Base-by-base conservation (phyloP, 1,284 basidiomycete species). In the Neonothopanus nambi region DNA sequence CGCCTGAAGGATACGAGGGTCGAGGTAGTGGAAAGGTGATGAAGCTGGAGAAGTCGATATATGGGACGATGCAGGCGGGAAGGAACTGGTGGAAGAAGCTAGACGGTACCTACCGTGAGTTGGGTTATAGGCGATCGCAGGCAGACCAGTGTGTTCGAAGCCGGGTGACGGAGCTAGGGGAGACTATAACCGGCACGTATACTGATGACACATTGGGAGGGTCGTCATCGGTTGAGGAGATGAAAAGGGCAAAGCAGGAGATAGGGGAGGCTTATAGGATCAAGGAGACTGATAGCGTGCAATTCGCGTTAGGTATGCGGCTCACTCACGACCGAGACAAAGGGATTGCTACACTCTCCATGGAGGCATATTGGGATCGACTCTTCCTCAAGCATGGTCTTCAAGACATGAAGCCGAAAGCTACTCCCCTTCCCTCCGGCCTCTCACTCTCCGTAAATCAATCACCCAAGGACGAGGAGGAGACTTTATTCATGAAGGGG, bases 51-150 rank as follows among this genome's bases (percentile, higher is more conserved):
- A 68, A 69, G 46, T 54, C 64, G 7, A 23, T 73, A 1, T 74
- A 72, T 62, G 64, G 68, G 2, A 59, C 69, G 0, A 67, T 67
- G 44, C 67, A 73, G 55, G 63, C 63, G 8, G 62, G 60, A 23
- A 55, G 59, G 13, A 39, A 55, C 3, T 72, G 69, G 68, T 52
- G 65, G 36, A 49, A 56, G 37, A 64, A 61, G 26, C 52, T 71
- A 0, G 38, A 63, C 24, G 15, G 42, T 2, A 49, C 37, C 3
- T 50, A 40, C 24, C n/a, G n/a, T n/a, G n/a, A n/a, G n/a, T n/a
- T n/a, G n/a, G n/a, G n/a, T n/a, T n/a, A n/a, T n/a, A n/a, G n/a
- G n/a, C n/a, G n/a, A n/a, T n/a, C n/a, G n/a, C n/a, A n/a, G n/a
- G n/a, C n/a, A n/a, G n/a, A n/a, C n/a, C n/a, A n/a, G n/a, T n/a